Conservation (phyloP, 805 yeast genomes). For the Schizosaccharomyces japonicus region DNA sequence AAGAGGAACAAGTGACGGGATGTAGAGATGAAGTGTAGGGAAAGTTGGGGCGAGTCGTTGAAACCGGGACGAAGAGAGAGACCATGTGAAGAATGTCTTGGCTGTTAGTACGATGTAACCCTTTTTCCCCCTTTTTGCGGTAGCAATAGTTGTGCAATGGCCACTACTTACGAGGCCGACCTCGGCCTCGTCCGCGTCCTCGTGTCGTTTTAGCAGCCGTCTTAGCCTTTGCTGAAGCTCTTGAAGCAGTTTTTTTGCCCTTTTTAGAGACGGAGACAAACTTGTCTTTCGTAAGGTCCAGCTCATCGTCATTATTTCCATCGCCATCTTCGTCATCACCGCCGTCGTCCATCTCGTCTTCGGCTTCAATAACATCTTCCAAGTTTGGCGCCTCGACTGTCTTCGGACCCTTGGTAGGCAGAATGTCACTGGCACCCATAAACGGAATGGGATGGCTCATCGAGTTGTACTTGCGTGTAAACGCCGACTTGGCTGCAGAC, state of each 20-base stretch:
- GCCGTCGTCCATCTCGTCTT: not conserved
- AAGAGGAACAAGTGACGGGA: not conserved
- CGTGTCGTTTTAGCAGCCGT: not conserved
- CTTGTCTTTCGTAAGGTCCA: not conserved
- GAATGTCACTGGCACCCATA: not conserved
- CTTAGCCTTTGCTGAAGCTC: not conserved
- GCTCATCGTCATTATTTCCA: not conserved
- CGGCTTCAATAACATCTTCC: conserved; percentile 4
- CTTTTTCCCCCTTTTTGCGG: not conserved
- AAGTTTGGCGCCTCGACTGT: not conserved
- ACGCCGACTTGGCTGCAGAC: conserved; percentile 57
- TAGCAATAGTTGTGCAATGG: not conserved
- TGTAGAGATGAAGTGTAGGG: not conserved
- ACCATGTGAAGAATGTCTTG: not conserved
- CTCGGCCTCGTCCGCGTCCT: not conserved
- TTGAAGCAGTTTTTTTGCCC: not conserved
- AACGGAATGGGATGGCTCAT: conserved; percentile 65
- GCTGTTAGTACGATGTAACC: not conserved
- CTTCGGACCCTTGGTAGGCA: not conserved
- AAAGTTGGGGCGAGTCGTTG: too few relatives aligned
- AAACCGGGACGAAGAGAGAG: too few relatives aligned
- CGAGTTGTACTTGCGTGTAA: conserved; percentile 65
- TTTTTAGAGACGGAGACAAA: not conserved
- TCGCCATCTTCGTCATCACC: not conserved
- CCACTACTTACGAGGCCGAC: not conserved